phyloP scores from a whole-genome alignment of 2,329 filamentous ascomycete genomes.

The Cryphonectria nitschkei region DNA sequence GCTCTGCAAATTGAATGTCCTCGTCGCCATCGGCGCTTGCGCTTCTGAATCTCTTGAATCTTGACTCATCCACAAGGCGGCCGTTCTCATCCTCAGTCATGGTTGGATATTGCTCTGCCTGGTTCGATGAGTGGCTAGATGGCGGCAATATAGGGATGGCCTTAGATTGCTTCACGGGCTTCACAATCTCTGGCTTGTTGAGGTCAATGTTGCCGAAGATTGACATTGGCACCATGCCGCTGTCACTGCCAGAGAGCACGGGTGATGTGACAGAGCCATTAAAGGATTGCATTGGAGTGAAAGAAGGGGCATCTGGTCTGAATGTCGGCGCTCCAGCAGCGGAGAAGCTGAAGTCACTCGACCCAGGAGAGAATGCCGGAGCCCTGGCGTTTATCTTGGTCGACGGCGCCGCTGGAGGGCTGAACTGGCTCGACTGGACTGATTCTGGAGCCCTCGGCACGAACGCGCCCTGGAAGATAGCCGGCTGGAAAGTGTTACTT shows the following conservation, averaged over 20 bases:
- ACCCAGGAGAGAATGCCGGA: constrained; percentile 71
- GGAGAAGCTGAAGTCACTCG: constrained; percentile 70
- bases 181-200: constrained; percentile 62
- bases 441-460: constrained; percentile 41
- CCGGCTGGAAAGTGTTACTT: constrained; percentile 51
- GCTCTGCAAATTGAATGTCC: constrained; percentile 74
- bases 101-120: constrained; percentile 33
- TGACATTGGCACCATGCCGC: constrained; percentile 46
- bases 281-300: constrained; percentile 64
- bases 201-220: constrained; percentile 75
- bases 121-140: constrained; percentile 48
- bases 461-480: constrained; percentile 48
- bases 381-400: constrained; percentile 70
- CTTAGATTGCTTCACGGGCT: constrained; percentile 74
- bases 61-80: constrained; percentile 66
- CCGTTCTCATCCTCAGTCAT: constrained; percentile 60
- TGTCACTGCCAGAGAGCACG: constrained; percentile 49
- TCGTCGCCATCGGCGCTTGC: constrained; percentile 69
- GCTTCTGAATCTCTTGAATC: constrained; percentile 75
- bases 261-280: constrained; percentile 53
- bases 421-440: constrained; percentile 45
- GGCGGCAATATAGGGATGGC: constrained; percentile 80
- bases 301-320: constrained; percentile 75
- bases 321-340: constrained; percentile 65
- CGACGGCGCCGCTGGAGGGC: constrained; percentile 44